phyloP scores from a whole-genome alignment of 2,329 filamentous ascomycete genomes.

The Ascochyta fabae region DNA sequence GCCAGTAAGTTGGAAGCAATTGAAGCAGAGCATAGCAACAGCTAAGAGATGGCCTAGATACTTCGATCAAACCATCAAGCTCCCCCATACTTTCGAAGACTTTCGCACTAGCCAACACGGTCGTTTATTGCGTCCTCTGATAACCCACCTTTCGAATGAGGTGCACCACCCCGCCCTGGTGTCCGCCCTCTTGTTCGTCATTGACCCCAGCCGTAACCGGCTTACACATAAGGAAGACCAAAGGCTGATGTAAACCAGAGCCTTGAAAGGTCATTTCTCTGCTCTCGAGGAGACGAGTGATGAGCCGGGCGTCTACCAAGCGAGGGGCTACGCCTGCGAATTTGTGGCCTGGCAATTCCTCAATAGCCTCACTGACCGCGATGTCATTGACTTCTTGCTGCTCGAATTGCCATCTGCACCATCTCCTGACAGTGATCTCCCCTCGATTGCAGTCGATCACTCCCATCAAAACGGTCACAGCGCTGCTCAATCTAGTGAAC shows the following conservation, averaged over 20 bases:
- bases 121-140: constrained; percentile 63
- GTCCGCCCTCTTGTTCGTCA: constrained; percentile 72
- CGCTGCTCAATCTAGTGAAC: constrained; percentile 25
- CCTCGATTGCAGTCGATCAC: constrained; percentile 10
- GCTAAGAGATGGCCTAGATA: constrained; percentile 40
- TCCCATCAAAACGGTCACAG: constrained; percentile 21
- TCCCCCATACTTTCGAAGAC: constrained; percentile 76
- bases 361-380: constrained; percentile 71
- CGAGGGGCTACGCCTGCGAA: constrained; percentile 76
- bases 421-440: constrained; percentile 22
- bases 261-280: constrained; percentile 76
- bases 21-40: constrained; percentile 3
- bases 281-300: constrained; percentile 63
- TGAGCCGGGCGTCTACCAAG: constrained; percentile 69
- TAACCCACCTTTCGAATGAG: constrained; percentile 67
- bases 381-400: constrained; percentile 76
- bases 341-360: constrained; percentile 82
- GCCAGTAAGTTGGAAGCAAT: constrained; percentile 39
- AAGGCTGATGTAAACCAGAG: constrained; percentile 55
- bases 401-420: constrained; percentile 67
- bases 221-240: not conserved
- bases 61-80: constrained; percentile 63
- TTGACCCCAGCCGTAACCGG: not conserved
- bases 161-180: constrained; percentile 74
- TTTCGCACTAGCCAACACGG: constrained; percentile 71